These are phyloP conservation scores for Pyrenophora tritici-repentis DNA, from an alignment of 2,329 filamentous ascomycete genomes.

Conservation along the genomic window DNA sequence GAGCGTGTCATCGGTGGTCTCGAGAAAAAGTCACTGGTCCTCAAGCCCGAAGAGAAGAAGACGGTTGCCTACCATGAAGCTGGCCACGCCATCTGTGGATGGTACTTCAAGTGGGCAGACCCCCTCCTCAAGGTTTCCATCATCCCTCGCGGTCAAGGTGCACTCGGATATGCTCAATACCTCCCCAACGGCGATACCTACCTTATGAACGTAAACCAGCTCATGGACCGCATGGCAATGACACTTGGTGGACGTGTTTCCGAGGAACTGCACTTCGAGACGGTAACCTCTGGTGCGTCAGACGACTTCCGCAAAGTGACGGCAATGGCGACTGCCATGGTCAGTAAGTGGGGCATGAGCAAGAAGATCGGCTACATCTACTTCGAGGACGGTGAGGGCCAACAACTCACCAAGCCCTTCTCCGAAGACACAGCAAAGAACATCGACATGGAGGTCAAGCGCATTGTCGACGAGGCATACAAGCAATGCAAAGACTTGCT, in stretches of 20 bases:
- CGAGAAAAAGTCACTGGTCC: constrained; percentile 95
- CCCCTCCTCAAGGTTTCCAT: constrained; percentile 98
- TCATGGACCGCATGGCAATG: constrained; percentile 99
- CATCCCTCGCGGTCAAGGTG: constrained; percentile 92
- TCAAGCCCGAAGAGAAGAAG: constrained; percentile 91
- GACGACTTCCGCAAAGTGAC: constrained; percentile 99
- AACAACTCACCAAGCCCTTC: constrained; percentile 90
- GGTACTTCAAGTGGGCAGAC: constrained; percentile 96
- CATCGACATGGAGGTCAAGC: constrained; percentile 88
- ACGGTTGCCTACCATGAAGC: constrained; percentile 98
- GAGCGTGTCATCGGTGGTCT: constrained; percentile 95
- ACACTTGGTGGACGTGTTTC: constrained; percentile 93
- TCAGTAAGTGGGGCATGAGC: constrained; percentile 99
- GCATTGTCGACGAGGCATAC: constrained; percentile 92
- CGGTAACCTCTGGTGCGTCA: constrained; percentile 90
- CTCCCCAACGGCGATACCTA: constrained; percentile 91
- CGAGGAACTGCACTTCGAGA: constrained; percentile 95
- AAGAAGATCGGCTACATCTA: constrained; percentile 90
- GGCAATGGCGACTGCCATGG: constrained; percentile 93
- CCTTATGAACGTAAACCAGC: constrained; percentile 90
- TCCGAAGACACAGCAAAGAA: constrained; percentile 90
- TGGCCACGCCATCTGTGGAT: constrained; percentile 96
- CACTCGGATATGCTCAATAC: constrained; percentile 95
- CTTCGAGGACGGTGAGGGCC: constrained; percentile 81
- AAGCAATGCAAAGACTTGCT: constrained; percentile 85